These are phyloP conservation scores for Cladophialophora yegresii DNA, from an alignment of 2,329 filamentous ascomycete genomes.

Conservation along the genomic window DNA sequence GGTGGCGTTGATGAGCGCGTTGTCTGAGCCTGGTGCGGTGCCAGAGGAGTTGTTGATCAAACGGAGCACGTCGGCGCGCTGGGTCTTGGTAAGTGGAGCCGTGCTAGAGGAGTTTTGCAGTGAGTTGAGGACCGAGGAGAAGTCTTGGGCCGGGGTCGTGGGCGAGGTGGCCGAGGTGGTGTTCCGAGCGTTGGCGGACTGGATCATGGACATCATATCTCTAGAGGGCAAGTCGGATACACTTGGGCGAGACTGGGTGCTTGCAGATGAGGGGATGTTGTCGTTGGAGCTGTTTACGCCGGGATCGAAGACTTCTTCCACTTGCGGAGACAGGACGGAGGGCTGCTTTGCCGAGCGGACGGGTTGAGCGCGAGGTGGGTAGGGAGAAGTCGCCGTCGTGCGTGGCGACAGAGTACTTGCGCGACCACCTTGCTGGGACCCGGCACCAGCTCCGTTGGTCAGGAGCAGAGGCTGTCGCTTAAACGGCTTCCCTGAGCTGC, in stretches of 20 bases:
- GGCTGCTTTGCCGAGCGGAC: constrained; percentile 14
- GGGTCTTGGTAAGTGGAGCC: constrained; percentile 46
- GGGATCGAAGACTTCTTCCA: constrained; percentile 50
- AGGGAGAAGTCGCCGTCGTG: constrained; percentile 35
- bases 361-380: constrained; percentile 16
- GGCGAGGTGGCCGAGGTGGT: constrained; percentile 36
- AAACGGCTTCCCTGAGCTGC: constrained; percentile 44
- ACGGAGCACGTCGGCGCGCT: constrained; percentile 52
- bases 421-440: constrained; percentile 33
- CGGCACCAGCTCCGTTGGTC: constrained; percentile 45
- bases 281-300: constrained; percentile 32
- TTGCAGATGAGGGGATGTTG: constrained; percentile 7
- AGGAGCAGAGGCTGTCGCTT: constrained; percentile 52
- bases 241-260: constrained; percentile 15
- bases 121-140: constrained; percentile 50
- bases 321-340: constrained; percentile 39
- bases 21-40: constrained; percentile 53
- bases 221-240: constrained; percentile 39
- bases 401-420: constrained; percentile 45
- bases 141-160: constrained; percentile 45
- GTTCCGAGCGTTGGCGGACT: constrained; percentile 50
- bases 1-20: constrained; percentile 58
- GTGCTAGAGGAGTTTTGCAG: constrained; percentile 48
- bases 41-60: constrained; percentile 45
- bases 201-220: constrained; percentile 54